phyloP scores from a whole-genome alignment of 73 alveolate genomes.

The Stentor roeselii region DNA sequence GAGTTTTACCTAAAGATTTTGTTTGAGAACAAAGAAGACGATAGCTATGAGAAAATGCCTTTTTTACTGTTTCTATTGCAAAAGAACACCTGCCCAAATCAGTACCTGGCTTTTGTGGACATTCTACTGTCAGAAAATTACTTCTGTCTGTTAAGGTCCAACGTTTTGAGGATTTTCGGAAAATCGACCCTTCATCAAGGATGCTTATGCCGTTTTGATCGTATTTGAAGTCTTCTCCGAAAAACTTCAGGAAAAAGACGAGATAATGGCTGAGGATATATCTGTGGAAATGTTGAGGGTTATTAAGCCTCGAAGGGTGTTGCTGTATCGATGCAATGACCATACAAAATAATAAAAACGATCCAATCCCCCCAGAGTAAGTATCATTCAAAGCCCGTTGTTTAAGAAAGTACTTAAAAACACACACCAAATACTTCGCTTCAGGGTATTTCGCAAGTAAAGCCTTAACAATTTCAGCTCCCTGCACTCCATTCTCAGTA shows the following conservation, averaged over 20 bases:
- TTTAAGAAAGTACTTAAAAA: constrained; percentile 82
- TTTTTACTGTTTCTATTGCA: not conserved
- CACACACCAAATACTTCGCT: constrained; percentile 66
- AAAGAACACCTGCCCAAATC: constrained; percentile 26
- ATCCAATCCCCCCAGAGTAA: constrained; percentile 95
- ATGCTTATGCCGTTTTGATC: constrained; percentile 78
- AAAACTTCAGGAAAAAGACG: constrained; percentile 78
- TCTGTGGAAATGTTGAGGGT: constrained; percentile 45
- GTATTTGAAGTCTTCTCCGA: constrained; percentile 81
- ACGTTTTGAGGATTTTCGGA: not conserved
- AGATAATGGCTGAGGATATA: constrained; percentile 80
- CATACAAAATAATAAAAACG: constrained; percentile 79
- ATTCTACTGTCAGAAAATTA: not conserved
- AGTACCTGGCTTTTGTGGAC: constrained; percentile 9
- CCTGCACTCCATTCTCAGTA: constrained; percentile 76
- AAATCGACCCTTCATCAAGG: constrained; percentile 77
- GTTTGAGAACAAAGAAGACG: constrained; percentile 13
- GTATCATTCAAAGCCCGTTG: constrained; percentile 85
- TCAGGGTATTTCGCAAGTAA: constrained; percentile 75
- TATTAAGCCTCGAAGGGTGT: constrained; percentile 40
- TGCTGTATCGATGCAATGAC: constrained; percentile 61
- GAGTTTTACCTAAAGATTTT: not conserved
- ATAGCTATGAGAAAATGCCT: constrained; percentile 30
- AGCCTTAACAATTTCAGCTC: constrained; percentile 67
- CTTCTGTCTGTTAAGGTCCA: not conserved